A percentile compares a stretch with the other conserved stretches of the same genome.
Evolutionary conservation across 768 basidiomycete species (phyloP).

Genomic region (Dentipellis fragilis): DNA sequence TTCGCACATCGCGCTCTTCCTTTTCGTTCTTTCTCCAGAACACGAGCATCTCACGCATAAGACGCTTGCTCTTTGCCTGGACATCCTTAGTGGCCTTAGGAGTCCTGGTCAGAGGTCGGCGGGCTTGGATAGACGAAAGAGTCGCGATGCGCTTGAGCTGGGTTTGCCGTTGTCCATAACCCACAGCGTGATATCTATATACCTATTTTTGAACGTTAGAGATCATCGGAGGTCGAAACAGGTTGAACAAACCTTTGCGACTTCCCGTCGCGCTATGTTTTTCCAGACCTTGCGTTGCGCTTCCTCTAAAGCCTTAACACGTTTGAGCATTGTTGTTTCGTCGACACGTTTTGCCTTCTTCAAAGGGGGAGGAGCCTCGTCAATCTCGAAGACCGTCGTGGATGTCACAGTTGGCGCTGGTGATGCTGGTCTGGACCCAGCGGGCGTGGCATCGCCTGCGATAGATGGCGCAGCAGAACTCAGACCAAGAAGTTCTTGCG

Average conservation of each 20-base stretch:
- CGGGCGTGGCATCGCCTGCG: conserved; percentile 63
- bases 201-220: conserved; percentile 36
- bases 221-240: not conserved
- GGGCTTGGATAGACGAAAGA: conserved; percentile 67
- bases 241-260: conserved; percentile 54
- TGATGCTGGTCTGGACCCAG: conserved; percentile 59
- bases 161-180: conserved; percentile 53
- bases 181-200: conserved; percentile 64
- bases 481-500: conserved; percentile 38
- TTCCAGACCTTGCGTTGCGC: conserved; percentile 85
- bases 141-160: conserved; percentile 72
- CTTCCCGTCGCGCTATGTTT: conserved; percentile 75
- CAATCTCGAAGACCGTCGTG: conserved; percentile 60
- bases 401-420: conserved; percentile 46
- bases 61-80: conserved; percentile 74
- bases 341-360: conserved; percentile 74
- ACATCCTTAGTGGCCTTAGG: conserved; percentile 74
- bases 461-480: conserved; percentile 44
- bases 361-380: conserved; percentile 59
- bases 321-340: conserved; percentile 59
- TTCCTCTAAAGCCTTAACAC: conserved; percentile 71
- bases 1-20: conserved; percentile 86
- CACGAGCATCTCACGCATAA: conserved; percentile 93
- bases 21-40: conserved; percentile 99
- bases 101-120: conserved; percentile 63